Conservation (phyloP, 306 rosid genomes). For the Prunus fruticosa region DNA sequence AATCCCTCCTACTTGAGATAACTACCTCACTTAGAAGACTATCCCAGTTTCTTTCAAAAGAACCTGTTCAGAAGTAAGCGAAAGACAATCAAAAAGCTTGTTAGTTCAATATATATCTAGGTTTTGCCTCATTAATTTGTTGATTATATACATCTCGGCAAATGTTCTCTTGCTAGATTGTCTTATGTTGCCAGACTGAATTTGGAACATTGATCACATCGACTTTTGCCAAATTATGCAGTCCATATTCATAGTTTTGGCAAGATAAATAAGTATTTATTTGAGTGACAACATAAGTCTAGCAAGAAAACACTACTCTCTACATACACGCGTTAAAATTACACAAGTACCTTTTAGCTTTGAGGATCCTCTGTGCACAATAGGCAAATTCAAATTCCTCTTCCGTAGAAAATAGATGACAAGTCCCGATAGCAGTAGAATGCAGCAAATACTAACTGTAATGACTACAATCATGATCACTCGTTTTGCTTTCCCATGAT, state of each 20-base stretch:
- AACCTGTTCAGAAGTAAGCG: constrained; percentile 33
- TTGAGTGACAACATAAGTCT: too few relatives aligned
- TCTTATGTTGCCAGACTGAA: background rate
- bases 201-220: background rate
- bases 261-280: too few relatives aligned
- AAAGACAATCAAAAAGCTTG: background rate
- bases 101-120: background rate
- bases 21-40: constrained; percentile 20
- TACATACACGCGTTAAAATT: too few relatives aligned
- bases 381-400: constrained; percentile 13
- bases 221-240: too few relatives aligned
- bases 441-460: constrained; percentile 25
- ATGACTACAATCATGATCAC: constrained; percentile 30
- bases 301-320: too few relatives aligned
- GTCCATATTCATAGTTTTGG: too few relatives aligned
- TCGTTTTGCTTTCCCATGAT: constrained; percentile 20
- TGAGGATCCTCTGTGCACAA: background rate
- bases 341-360: constrained; percentile 33
- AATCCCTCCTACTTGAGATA: background rate
- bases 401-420: constrained; percentile 25
- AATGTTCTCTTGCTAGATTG: too few relatives aligned
- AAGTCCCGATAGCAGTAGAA: constrained; percentile 32
- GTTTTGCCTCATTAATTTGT: background rate
- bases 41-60: constrained; percentile 38
- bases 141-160: background rate